Percentiles rank a stretch among this genome's conserved stretches.
phyloP scores from a whole-genome alignment of 140 eudicot genomes.

The Flaveria floridana region DNA sequence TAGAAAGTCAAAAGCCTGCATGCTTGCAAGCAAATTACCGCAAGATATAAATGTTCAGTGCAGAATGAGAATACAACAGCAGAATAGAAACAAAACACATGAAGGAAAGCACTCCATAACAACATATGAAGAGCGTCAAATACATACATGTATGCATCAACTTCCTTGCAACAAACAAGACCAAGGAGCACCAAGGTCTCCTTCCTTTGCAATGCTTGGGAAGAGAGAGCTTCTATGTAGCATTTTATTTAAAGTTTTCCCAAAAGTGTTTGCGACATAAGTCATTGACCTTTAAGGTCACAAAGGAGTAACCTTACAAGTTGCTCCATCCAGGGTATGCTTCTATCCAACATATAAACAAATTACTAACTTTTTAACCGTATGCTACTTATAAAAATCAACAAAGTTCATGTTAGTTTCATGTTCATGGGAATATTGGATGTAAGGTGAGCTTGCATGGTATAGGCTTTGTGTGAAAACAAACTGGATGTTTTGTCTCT shows the following conservation, averaged over 20 bases:
- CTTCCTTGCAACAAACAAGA: constrained; percentile 1
- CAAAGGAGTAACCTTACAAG: not conserved
- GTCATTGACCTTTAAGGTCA: not conserved
- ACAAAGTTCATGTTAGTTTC: not conserved
- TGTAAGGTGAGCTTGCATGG: not conserved
- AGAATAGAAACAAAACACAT: not conserved
- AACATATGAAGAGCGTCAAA: not conserved
- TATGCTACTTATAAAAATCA: not conserved
- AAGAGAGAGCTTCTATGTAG: not conserved
- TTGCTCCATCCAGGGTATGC: not conserved
- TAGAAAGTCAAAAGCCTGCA: constrained; percentile 5
- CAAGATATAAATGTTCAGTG: constrained; percentile 10
- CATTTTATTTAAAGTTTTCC: not conserved
- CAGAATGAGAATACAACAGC: not conserved
- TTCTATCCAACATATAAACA: not conserved
- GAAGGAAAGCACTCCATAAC: not conserved
- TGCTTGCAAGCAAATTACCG: constrained; percentile 11
- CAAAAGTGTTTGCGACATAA: not conserved
- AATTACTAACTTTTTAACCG: not conserved
- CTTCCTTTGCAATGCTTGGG: not conserved
- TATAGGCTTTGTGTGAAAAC: not conserved
- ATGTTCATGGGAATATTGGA: not conserved
- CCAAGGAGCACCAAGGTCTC: not conserved
- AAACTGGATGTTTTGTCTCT: not conserved
- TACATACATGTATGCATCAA: not conserved